Evolutionary conservation across 2,329 filamentous ascomycete species (phyloP), one percentile per base, ranked within the genome.

Genomic region (Neurospora sp.): DNA sequence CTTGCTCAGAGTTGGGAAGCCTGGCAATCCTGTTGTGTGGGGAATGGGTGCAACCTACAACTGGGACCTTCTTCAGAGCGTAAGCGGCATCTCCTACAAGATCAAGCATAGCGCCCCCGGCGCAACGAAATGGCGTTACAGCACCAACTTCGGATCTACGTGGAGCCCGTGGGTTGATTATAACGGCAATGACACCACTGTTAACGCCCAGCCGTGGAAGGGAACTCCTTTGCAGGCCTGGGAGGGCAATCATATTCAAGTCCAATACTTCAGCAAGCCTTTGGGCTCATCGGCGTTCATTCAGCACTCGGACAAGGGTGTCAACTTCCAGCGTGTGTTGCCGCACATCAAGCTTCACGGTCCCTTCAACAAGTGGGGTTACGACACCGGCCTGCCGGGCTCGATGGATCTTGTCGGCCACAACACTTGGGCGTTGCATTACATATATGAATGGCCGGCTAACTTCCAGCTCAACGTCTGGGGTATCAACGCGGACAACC

Each of bases 311-410:
- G 88, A 90, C 77, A 67, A 43, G 33, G 79, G 80, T 37, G 77
- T 77, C 57, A 74, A 77, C 6, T 76, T 78, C 5, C 79, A 81
- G 10, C 81, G 88, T 67, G 82, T 86, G 38, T 88, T 87, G 75
- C 88, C 88, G 5, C 88, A 90, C 76, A 78, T 90, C 11, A 88
- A 86, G 75, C 83, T 87, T 66, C 86, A 90, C 67, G 89, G 88
- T 1, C 81, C 83, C 0, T 90, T 85, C 78, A 91, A 91, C 74
- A 81, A 87, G 71, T 91, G 86, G 74, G 88, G 88, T 15, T 90
- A 85, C 74, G 88, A 91, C 75, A 81, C 83, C 33, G 88, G 89
- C 2, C 75, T 90, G 23, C 76, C 80, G 2, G 88, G 88, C 69
- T 72, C 79, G 6, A 84, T 90, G 79, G 75, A 80, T 23, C 82